A percentile compares a stretch with the other conserved stretches of the same genome.
phyloP scores from a whole-genome alignment of 2,329 filamentous ascomycete genomes.

The Penicillium freii region DNA sequence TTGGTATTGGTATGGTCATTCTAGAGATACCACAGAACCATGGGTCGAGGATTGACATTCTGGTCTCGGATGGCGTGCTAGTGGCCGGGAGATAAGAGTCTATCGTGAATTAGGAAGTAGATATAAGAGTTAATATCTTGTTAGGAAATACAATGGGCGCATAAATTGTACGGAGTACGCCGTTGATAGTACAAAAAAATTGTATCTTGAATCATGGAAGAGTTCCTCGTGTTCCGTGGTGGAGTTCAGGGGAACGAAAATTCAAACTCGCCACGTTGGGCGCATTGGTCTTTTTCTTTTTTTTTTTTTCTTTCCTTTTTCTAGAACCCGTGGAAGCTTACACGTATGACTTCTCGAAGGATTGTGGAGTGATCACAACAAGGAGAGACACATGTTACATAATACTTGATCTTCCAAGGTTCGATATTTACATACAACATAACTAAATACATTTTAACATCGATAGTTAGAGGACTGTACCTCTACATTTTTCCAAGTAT shows the following conservation, averaged over 20 bases:
- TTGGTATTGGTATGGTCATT: not conserved
- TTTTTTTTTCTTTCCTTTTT: not conserved
- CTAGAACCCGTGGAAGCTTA: constrained; percentile 10
- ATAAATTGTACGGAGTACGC: not conserved
- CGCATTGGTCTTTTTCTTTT: not conserved
- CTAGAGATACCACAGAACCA: constrained; percentile 13
- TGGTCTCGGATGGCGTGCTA: constrained; percentile 24
- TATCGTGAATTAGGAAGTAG: constrained; percentile 1
- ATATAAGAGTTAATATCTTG: not conserved
- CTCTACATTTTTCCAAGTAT: not conserved
- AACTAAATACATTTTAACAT: not conserved
- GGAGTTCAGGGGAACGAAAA: constrained; percentile 10
- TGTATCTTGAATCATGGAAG: not conserved
- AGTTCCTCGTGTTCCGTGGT: not conserved
- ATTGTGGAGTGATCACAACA: constrained; percentile 5
- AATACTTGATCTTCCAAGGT: not conserved
- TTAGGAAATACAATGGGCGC: not conserved
- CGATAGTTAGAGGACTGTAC: not conserved
- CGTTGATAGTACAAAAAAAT: not conserved
- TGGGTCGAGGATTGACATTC: constrained; percentile 24
- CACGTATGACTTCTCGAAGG: constrained; percentile 10
- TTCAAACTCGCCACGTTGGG: constrained; percentile 10
- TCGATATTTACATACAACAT: not conserved
- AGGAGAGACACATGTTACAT: not conserved
- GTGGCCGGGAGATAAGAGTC: constrained; percentile 13